Percentiles rank a stretch among this genome's conserved stretches.
These are phyloP conservation scores for Penicillium paxilli DNA, from an alignment of 495 filamentous ascomycete genomes.

Conservation along the genomic window DNA sequence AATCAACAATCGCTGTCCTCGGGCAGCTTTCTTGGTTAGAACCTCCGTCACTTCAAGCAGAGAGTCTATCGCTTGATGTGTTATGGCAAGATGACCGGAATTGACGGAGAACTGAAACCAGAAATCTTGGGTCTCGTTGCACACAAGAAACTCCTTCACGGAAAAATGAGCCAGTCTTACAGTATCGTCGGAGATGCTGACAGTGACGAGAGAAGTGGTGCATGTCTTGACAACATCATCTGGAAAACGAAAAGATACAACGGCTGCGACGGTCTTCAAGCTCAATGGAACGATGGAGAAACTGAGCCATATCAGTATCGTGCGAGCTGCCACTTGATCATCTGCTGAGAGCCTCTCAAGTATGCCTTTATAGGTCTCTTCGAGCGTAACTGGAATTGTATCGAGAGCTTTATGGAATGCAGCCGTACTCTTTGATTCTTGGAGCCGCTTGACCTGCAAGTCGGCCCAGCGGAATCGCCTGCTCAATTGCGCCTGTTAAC, in stretches of 20 bases:
- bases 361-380: background rate
- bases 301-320: background rate
- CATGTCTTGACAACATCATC: background rate
- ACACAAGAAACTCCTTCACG: background rate
- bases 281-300: background rate
- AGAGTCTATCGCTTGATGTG: background rate
- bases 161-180: background rate
- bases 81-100: background rate
- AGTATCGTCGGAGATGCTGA: background rate
- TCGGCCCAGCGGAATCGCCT: conserved; percentile 5
- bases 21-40: background rate
- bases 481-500: background rate
- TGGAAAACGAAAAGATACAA: background rate
- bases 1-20: background rate
- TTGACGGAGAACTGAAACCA: background rate
- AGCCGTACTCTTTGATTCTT: background rate
- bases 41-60: background rate
- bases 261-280: background rate
- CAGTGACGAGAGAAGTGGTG: background rate
- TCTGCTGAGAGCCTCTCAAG: background rate
- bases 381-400: background rate
- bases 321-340: background rate
- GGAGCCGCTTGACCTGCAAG: background rate
- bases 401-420: background rate
- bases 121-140: background rate